Evolutionary conservation across 768 basidiomycete genomes (phyloP), one percentile per base, ranked within the genome.

Genomic region (Kwoniella botswanensis): DNA sequence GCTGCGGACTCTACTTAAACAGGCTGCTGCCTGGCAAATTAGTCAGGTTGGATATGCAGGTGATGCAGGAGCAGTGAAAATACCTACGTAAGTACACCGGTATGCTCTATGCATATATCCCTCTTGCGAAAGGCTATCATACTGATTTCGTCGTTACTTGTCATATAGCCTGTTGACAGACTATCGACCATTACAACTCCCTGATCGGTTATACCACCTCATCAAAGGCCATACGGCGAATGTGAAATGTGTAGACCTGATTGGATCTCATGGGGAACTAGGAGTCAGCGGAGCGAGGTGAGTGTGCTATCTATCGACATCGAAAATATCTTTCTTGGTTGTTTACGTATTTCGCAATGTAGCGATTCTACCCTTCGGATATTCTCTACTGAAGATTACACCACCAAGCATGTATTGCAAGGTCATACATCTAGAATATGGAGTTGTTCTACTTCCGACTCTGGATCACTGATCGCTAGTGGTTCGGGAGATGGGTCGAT

Each of bases 401-500:
- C 35, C 11, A 56, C 68, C 12, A 69, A 56, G 24, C 72, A 77
- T 56, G 63, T 68, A 11, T 70, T 82, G 18, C 56, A 58, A 3
- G 81, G 82, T 1, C 82, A 83, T 59, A 76, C 77, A 0, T 79
- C 79, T 7, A 55, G 81, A n/a, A 72, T 83, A 44, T 83, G 82
- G 82, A 75, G 76, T 53, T 71, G 72, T 66, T 62, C 72, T 5
- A 59, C 71, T 1, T 69, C 70, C 6, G 44, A 60, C 0, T 63
- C 70, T 0, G 74, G 71, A 22, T 35, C 56, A 1, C 29, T 56
- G 1, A 42, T 81, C 4, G 78, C 76, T 7, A 77, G 74, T 72
- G 79, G 76, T 0, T 76, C 78, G 6, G 82, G 79, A 2, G 82
- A 83, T 54, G 79, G 82, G 11, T 76, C 73, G 15, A 72, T 83